Percentiles rank a stretch among this genome's conserved stretches.
Conservation (phyloP, 345 rosid species). For the Eucalyptus grandis region DNA sequence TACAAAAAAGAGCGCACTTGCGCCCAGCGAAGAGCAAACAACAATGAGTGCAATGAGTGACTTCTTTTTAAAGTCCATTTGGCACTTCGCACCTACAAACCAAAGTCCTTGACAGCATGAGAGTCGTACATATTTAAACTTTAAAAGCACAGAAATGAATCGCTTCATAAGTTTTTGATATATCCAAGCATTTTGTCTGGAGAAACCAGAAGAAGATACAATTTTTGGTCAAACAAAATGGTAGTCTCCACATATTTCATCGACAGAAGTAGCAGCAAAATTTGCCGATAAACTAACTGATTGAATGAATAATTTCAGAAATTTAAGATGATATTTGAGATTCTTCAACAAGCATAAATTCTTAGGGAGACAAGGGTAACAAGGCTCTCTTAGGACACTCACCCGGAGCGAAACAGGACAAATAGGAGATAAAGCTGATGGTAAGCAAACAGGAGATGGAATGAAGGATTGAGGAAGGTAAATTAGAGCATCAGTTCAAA, state of each 20-base stretch:
- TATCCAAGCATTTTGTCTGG: background rate
- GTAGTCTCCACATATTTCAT: background rate
- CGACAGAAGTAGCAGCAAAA: background rate
- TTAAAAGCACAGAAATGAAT: background rate
- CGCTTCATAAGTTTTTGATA: background rate
- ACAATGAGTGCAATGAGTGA: conserved; percentile 36
- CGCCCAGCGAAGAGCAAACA: conserved; percentile 37
- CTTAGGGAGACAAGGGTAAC: background rate
- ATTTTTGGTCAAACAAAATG: background rate
- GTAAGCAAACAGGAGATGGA: background rate
- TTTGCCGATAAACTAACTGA: background rate
- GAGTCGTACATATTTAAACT: background rate
- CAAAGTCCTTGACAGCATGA: background rate
- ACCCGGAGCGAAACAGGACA: background rate
- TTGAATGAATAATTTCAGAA: background rate
- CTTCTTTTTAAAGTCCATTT: conserved; percentile 26
- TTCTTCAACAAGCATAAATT: background rate
- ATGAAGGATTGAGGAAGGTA: conserved; percentile 18
- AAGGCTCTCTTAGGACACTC: background rate
- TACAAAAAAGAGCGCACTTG: conserved; percentile 22
- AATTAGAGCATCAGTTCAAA: background rate
- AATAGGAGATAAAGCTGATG: background rate
- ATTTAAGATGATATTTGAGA: background rate
- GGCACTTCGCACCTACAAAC: conserved; percentile 7
- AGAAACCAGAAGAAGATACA: background rate